Evolutionary conservation across 441 rosid species (phyloP), one percentile per base, ranked within the genome.

Genomic region (Arabidopsis lyrata): DNA sequence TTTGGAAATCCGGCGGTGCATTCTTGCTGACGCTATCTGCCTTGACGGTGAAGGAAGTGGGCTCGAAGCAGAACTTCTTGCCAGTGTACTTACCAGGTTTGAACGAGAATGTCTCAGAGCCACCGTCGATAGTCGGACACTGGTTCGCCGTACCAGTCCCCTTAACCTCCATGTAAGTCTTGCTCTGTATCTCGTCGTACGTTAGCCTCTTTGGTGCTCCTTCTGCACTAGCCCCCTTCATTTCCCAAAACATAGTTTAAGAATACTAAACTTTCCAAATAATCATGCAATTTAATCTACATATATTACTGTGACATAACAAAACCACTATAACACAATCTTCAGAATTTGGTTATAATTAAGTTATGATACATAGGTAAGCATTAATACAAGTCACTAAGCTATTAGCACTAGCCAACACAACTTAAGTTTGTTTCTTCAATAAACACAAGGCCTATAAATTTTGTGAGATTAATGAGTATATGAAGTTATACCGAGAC

Each of bases 61-160:
- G 97, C 78, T 91, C 96, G 0, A 93, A 72, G 85, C 97, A 91
- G 52, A 93, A 38, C 66, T 93, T 93, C 90, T 93, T 87, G 41
- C 88, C 92, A 13, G 75, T 78, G 90, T 93, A 93, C 77, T 91
- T 91, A 57, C 98, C 97, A 1, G 97, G 64, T 69, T 93, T 93
- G 87, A 93, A 84, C 47, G 88, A 82, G 58, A 93, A 93, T 5
- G 81, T 65, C 47, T 87, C 93, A 0, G 80, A 76, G 20, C 98
- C 98, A 12, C 98, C 97, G 0, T 83, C 97, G 13, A 91, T 80
- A 34, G 83, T 84, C 10, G 96, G 97, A 86, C 98, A 93, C 49
- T 93, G 97, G 83, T 93, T 93, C 1, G 95, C 98, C 0, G 98
- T 93, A 52, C 97, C 97, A 0, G 90, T 84, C 7, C 98, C 98